These are phyloP conservation scores for Chaetomiaceae sp. DNA, from an alignment of 2,329 filamentous ascomycete genomes.

Conservation along the genomic window DNA sequence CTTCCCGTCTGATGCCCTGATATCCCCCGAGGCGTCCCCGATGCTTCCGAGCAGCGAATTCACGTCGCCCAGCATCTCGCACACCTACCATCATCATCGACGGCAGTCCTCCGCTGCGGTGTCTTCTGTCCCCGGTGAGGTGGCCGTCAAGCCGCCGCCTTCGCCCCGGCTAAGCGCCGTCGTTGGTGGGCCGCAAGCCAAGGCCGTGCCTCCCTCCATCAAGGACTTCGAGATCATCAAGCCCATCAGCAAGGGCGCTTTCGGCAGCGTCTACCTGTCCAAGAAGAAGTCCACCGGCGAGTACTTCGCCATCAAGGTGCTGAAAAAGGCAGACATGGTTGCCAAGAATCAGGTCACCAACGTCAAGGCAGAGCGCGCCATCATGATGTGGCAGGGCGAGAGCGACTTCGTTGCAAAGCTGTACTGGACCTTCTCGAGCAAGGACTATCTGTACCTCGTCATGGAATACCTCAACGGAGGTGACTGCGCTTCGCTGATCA, in stretches of 20 bases:
- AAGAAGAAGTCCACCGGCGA: conserved; percentile 99
- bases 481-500: conserved; percentile 94
- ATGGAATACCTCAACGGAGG: conserved; percentile 99
- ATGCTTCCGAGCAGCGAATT: conserved; percentile 81
- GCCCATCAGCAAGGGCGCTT: conserved; percentile 97
- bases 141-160: conserved; percentile 62
- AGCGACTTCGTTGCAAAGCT: conserved; percentile 98
- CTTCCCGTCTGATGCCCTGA: conserved; percentile 58
- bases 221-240: conserved; percentile 99
- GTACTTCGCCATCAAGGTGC: conserved; percentile 96
- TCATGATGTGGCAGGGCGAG: conserved; percentile 99
- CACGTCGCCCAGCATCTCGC: conserved; percentile 61
- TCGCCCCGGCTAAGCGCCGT: conserved; percentile 79
- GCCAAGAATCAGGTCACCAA: conserved; percentile 99
- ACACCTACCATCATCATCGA: conserved; percentile 53
- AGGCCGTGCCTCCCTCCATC: conserved; percentile 89
- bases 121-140: conserved; percentile 49
- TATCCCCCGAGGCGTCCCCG: conserved; percentile 85
- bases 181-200: conserved; percentile 73
- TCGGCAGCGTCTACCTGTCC: conserved; percentile 94
- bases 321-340: conserved; percentile 99
- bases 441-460: conserved; percentile 95
- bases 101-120: conserved; percentile 88
- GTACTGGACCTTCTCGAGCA: conserved; percentile 99
- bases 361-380: conserved; percentile 95